Base-by-base conservation (phyloP, 768 basidiomycete species). In the Mycena pura region DNA sequence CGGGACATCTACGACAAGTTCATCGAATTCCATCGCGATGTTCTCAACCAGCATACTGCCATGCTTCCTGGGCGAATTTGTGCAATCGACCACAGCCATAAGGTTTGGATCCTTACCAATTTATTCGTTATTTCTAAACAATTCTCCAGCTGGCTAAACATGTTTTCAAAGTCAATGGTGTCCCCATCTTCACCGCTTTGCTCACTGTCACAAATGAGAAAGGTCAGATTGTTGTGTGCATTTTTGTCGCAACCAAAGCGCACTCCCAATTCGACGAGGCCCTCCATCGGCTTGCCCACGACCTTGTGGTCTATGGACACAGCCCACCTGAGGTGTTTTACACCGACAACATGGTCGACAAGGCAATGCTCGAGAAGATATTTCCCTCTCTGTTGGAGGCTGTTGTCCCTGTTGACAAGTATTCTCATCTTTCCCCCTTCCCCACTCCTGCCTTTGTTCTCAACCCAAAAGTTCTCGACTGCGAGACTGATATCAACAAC, bases 141-240 rank as follows among this genome's bases (percentile, higher is more conserved):
- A 39, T 8, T 50, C n/a, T n/a, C 8, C 17, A 75, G 69, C 46
- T 73, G 11, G 62, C 68, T n/a, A 73, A 72, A 24, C 68, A 72
- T 21, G 64, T 75, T 40, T 64, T 64, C 11, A 68, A 66, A 25
- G 66, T 73, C 7, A 64, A 73, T 29, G 72, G 72, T 21, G 62
- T 65, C n/a, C 57, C 60, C 3, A 62, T 70, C 14, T 74, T 75
- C 34, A 68, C 54, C 11, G 73, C 62, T 1, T 55, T 74, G 1
- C 67, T 71, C 21, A 70, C 70, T 2, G 67, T 70, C 8, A 71
- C 70, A 19, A 75, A 75, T 51, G 52, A 75, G 52, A 54, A 65
- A 14, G 72, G 66, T 0, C 68, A 75, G 39, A 69, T 72, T 19
- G 11, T 17, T 19, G 55, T 56, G 36, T 56, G 55, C 13, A 28